Evolutionary conservation across 768 basidiomycete genomes (phyloP), one percentile per base, ranked within the genome.

Genomic region (Suillus tomentosus): DNA sequence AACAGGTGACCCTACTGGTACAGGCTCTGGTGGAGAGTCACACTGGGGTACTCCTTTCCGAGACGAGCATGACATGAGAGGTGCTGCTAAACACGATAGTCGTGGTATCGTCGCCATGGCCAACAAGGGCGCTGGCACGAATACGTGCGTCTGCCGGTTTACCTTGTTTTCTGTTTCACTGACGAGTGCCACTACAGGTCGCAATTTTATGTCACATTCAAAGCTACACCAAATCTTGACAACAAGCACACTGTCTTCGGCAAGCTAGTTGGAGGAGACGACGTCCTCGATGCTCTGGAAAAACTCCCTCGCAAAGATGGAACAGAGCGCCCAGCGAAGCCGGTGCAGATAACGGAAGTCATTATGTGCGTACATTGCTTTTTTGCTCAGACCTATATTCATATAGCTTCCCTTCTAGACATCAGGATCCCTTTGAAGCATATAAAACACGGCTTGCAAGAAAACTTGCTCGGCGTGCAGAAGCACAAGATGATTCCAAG

Each of bases 241-340:
- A 91, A 87, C 65, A 95, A 96, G 71, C 95, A 96, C 71, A 96
- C 95, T 0, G 97, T 99, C 2, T 99, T 99, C 71, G 97, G 97
- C 3, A 96, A 96, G 69, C 82, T 99, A 15, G 96, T 99, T 2
- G 97, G 97, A 10, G 97, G 96, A 22, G 93, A 96, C 73, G 93
- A 96, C 36, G 88, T 96, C 8, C 80, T 99, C 1, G 85, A 92
- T 71, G 85, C 89, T 7, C 78, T 99, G 34, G 97, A 99, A 74
- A 85, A 86, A 39, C 77, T 95, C 0, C 88, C 93, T 2, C 79
- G 88, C 50, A 92, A 95, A 76, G 85, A 89, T 17, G 94, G 92
- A 17, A 92, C 93, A 0, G 94, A 98, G 61, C 85, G 93, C 58
- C 95, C 95, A 9, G 83, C 87, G 10, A 96, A 94, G 74, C 85